Conservation (phyloP, 768 basidiomycete species). For the Mycena rosella region DNA sequence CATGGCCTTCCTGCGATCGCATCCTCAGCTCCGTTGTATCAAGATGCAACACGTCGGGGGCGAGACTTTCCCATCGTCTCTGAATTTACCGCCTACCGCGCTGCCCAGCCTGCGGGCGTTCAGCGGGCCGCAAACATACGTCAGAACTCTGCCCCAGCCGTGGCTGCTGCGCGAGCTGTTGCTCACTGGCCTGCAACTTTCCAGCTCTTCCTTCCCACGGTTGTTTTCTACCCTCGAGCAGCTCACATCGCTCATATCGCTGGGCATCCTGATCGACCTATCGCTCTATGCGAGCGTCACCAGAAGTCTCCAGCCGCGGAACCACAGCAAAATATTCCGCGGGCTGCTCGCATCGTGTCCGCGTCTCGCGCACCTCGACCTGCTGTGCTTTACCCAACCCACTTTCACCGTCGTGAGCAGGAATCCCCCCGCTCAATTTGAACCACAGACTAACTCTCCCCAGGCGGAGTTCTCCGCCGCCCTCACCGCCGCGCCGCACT, state of each 20-base stretch:
- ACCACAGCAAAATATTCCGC: slow-evolving; percentile 47
- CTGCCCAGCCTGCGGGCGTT: slow-evolving; percentile 48
- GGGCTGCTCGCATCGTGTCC: slow-evolving; percentile 48
- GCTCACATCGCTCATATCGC: slow-evolving; percentile 44
- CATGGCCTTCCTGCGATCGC: slow-evolving; percentile 49
- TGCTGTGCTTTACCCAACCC: slow-evolving; percentile 53
- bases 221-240: slow-evolving; percentile 47
- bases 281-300: slow-evolving; percentile 41
- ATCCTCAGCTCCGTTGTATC: slow-evolving; percentile 46
- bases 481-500: slow-evolving; percentile 43
- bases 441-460: background rate
- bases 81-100: slow-evolving; percentile 41
- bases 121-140: slow-evolving; percentile 48
- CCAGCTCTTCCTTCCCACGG: slow-evolving; percentile 47
- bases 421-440: slow-evolving; percentile 4
- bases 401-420: slow-evolving; percentile 50
- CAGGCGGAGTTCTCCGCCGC: slow-evolving; percentile 51
- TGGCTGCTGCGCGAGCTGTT: slow-evolving; percentile 45
- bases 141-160: slow-evolving; percentile 46
- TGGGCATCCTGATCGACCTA: slow-evolving; percentile 53
- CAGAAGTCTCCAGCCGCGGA: slow-evolving; percentile 42
- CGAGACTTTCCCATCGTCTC: slow-evolving; percentile 43
- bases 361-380: slow-evolving; percentile 47
- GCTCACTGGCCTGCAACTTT: slow-evolving; percentile 51
- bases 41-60: slow-evolving; percentile 49